These are phyloP conservation scores for Triticum timopheevii DNA, from an alignment of 176 grass and related monocot genomes.

Conservation along the genomic window DNA sequence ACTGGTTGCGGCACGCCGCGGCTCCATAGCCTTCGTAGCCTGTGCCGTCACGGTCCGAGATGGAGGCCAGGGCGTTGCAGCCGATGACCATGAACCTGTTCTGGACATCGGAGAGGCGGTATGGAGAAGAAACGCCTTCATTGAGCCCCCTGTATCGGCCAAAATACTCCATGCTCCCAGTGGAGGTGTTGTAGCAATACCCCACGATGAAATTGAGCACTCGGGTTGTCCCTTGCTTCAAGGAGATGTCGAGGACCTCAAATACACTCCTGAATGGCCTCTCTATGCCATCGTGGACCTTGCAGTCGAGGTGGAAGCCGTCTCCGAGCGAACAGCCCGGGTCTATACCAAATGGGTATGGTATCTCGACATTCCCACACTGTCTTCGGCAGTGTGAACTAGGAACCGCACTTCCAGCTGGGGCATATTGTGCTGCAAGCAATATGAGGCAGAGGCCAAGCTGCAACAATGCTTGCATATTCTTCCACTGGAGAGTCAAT, in stretches of 20 bases:
- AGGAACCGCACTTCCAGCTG: not conserved
- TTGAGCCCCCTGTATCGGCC: fast-evolving
- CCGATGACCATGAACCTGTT: constrained; percentile 60
- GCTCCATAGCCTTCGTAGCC: constrained; percentile 33
- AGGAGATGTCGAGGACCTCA: constrained; percentile 13
- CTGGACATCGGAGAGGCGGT: not conserved
- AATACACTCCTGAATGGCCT: not conserved
- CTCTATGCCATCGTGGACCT: not conserved
- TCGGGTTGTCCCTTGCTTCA: not conserved
- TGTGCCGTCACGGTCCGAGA: fast-evolving
- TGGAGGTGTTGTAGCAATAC: not conserved
- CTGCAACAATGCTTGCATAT: not conserved
- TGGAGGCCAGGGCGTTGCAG: constrained; percentile 28
- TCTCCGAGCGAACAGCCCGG: not conserved
- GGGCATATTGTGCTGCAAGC: not conserved
- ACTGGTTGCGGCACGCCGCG: not conserved
- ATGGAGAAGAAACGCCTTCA: not conserved
- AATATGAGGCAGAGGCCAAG: constrained; percentile 2
- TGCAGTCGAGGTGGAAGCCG: constrained; percentile 1
- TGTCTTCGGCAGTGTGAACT: not conserved
- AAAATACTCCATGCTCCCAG: not conserved
- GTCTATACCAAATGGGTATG: constrained; percentile 51
- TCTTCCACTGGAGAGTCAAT: not conserved
- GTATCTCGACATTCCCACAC: constrained; percentile 40
- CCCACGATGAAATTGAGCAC: not conserved